Percentiles rank a stretch among this genome's conserved stretches.
Conservation (phyloP, 1,139 yeast genomes). For the Yarrowia galli region DNA sequence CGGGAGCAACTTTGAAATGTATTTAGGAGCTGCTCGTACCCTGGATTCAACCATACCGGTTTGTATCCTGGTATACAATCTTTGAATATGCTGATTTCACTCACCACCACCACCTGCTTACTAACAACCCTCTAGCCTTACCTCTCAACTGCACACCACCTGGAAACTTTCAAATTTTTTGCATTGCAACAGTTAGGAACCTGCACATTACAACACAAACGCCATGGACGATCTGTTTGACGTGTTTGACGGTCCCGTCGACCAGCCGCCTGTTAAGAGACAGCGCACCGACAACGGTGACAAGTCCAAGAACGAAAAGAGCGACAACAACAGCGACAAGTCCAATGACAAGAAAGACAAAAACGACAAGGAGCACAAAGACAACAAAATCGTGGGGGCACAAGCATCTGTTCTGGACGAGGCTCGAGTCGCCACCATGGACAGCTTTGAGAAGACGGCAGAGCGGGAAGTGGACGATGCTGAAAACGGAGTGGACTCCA, state of each 20-base stretch:
- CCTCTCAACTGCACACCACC: neutral
- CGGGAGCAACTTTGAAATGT: too few species aligned
- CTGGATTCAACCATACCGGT: too few species aligned
- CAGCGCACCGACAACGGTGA: constrained; percentile 16
- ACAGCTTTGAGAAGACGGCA: constrained; percentile 89
- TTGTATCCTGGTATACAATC: too few species aligned
- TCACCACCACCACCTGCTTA: neutral
- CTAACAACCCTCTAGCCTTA: neutral
- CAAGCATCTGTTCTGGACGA: neutral
- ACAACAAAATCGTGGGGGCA: neutral
- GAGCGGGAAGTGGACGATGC: constrained; percentile 70
- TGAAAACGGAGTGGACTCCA: constrained; percentile 58
- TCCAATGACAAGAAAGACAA: neutral
- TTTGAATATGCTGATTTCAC: too few species aligned
- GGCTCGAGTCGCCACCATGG: constrained; percentile 48
- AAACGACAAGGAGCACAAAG: neutral
- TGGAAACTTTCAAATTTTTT: constrained; percentile 17
- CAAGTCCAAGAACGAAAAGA: neutral
- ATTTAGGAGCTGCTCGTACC: too few species aligned
- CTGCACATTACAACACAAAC: neutral
- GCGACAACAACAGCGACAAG: neutral
- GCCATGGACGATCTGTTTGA: constrained; percentile 37
- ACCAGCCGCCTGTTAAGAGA: constrained; percentile 34
- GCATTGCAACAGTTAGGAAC: neutral
- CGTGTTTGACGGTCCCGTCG: constrained; percentile 38